These are phyloP conservation scores for Guyanaporus albipodus DNA, from an alignment of 768 basidiomycete genomes.

Conservation along the genomic window DNA sequence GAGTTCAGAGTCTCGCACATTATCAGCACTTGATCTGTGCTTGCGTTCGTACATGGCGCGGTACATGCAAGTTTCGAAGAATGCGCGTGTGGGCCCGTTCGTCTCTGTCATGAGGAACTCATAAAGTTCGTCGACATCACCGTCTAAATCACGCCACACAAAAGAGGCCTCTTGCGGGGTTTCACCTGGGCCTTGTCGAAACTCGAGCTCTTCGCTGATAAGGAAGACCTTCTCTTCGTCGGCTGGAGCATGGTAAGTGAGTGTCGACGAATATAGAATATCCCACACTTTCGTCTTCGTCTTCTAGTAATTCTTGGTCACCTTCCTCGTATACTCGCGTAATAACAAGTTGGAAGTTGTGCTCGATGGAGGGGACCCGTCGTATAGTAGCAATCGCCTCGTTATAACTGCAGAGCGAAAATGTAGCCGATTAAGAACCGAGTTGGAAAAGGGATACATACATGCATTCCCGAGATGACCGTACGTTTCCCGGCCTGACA, in stretches of 20 bases:
- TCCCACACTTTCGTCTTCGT: conserved; percentile 80
- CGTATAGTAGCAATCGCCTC: conserved; percentile 95
- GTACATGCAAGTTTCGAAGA: conserved; percentile 94
- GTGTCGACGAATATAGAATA: background rate
- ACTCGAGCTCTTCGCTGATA: conserved; percentile 86
- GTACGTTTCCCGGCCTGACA: conserved; percentile 85
- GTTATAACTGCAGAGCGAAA: conserved; percentile 62
- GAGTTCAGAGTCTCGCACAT: conserved; percentile 61
- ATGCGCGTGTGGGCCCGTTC: conserved; percentile 69
- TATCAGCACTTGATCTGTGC: conserved; percentile 68
- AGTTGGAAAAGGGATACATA: conserved; percentile 36
- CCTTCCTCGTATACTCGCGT: conserved; percentile 98
- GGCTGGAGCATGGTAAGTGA: conserved; percentile 44
- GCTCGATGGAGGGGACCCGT: conserved; percentile 69
- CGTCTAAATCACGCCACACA: conserved; percentile 87
- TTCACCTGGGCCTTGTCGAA: conserved; percentile 66
- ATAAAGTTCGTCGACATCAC: conserved; percentile 89
- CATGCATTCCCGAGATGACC: conserved; percentile 97
- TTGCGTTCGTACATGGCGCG: conserved; percentile 97
- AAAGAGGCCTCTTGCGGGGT: conserved; percentile 78
- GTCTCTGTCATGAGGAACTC: conserved; percentile 87
- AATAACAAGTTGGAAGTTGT: conserved; percentile 87
- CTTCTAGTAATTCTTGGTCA: conserved; percentile 90
- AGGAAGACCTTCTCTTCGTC: conserved; percentile 93
- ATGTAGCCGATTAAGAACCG: background rate